Base-by-base conservation (phyloP, 176 grass and related monocot genomes). In the Oryza nivara region DNA sequence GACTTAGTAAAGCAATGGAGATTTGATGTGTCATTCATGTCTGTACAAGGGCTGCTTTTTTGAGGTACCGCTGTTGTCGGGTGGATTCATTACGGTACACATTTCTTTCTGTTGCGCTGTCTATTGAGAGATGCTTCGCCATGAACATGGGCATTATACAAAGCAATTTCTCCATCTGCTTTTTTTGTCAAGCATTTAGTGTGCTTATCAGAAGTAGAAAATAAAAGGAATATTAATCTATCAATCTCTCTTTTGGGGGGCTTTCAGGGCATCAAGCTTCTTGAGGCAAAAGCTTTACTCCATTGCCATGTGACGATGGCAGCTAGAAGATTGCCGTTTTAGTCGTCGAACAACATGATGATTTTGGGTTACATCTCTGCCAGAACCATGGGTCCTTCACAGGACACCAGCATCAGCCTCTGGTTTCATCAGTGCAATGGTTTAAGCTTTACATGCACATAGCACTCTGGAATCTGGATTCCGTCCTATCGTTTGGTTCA, bases 91-190 rank as follows among this genome's bases (percentile, higher is more conserved):
- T 82, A 60, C 13, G 34, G 22, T 34, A 80, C 68, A 74, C 63
- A 78, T 73, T 88, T 61, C 73, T 72, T 77, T 85, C 81, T 85
- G 76, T 63, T 90, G 68, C 20, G 84, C 49, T 75, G 74, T 79
- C 74, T 41, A 61, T 48, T 85, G 67, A 65, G 72, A 81, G 72
- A 77, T 81, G 68, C 30, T 32, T 65, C 45, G 34, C 54, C 52
- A 44, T 45, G 47, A 41, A 65, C 68, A 52, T 0, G 9, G 34
- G 28, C 74, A 26, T 22, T 86, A 14, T 4, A 4, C 4, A 22
- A 82, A 23, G 16, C 4, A 69, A 60, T 78, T 86, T 79, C 44
- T 54, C 49, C 25, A 63, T 47, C 79, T 64, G 45, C 80, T 80
- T 79, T 48, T 48, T 70, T 32, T 83, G 65, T 56, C 22, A 35